Conservation (phyloP, 805 yeast species). For the Wickerhamomyces bisporus region DNA sequence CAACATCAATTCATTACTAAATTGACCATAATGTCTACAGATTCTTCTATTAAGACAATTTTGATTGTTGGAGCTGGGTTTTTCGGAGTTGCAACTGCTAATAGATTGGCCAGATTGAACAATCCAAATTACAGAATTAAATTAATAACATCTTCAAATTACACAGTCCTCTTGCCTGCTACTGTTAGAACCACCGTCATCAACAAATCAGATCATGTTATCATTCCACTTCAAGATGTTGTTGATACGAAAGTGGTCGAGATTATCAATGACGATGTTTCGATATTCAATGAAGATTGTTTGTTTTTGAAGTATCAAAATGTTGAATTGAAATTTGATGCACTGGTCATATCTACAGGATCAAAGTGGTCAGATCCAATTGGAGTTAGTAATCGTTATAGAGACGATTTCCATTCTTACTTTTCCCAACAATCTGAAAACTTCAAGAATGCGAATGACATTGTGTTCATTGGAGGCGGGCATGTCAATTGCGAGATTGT, state of each 20-base stretch:
- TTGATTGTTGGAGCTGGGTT: slow-evolving; percentile 12
- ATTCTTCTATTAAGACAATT: neutral
- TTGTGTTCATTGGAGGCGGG: slow-evolving; percentile 31
- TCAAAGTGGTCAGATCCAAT: slow-evolving; percentile 26
- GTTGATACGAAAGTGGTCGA: slow-evolving; percentile 12
- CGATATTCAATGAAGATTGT: slow-evolving; percentile 8
- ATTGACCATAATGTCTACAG: no score
- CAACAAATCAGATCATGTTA: slow-evolving; percentile 3
- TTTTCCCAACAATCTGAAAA: slow-evolving; percentile 11
- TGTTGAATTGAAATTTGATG: slow-evolving; percentile 16
- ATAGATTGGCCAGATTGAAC: slow-evolving; percentile 5
- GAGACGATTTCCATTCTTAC: slow-evolving; percentile 12
- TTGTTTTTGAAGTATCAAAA: neutral
- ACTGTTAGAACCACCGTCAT: slow-evolving; percentile 9
- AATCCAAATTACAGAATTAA: slow-evolving; percentile 1
- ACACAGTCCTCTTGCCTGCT: slow-evolving; percentile 8
- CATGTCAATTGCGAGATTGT: slow-evolving; percentile 26
- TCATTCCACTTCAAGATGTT: slow-evolving; percentile 4
- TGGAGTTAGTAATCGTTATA: slow-evolving; percentile 10
- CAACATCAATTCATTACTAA: no score
- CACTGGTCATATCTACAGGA: slow-evolving; percentile 29
- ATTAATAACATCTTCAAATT: slow-evolving; percentile 10
- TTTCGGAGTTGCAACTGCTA: slow-evolving; percentile 14
- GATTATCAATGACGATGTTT: slow-evolving; percentile 15
- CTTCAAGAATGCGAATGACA: slow-evolving; percentile 21